Evolutionary conservation across 1,284 basidiomycete genomes (phyloP), one percentile per base, ranked within the genome.

Genomic region (Athelia sp.): DNA sequence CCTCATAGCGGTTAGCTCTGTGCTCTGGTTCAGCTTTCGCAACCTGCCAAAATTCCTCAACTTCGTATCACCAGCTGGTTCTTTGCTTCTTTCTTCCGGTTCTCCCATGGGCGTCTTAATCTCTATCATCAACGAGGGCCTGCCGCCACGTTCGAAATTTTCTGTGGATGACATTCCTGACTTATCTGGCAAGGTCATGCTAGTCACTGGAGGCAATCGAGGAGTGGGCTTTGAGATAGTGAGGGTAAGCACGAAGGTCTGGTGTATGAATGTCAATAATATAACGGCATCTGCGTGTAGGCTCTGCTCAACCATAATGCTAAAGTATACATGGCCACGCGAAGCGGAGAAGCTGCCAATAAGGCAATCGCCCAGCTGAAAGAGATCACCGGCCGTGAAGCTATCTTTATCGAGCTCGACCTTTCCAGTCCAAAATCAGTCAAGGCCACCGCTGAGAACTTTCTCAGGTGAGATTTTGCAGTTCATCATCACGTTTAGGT

Each of bases 271-370:
- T 29, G 13, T 13, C 6, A 4, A 29, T 6, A 13, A 4, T 29
- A 13, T 6, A 29, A 4, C 6, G 4, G 26, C 13, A 13, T 4
- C 6, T 29, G 14, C 4, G n/a, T 22, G 9, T 26, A 44, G 43
- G 43, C 43, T 4, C 70, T 83, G 14, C 70, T 82, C 31, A 48
- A 62, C 13, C 72, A 72, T 48, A 75, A 76, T 35, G 81, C 80
- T 1, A 81, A 70, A 36, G 83, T 87, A 6, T 84, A 83, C 58
- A 69, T 86, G 50, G 78, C 76, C 3, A 68, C 72, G 3, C 71
- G 83, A 13, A 72, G 65, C 55, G 60, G 64, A 48, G 52, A 61
- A 15, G 76, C 74, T 45, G 76, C 75, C 0, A 53, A 66, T 14
- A 65, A 63, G 0, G 76, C 79, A 1, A 81, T 86, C 45, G 60